Percentiles rank a stretch among this genome's conserved stretches.
phyloP scores from a whole-genome alignment of 306 rosid species.

The Medicago truncatula region DNA sequence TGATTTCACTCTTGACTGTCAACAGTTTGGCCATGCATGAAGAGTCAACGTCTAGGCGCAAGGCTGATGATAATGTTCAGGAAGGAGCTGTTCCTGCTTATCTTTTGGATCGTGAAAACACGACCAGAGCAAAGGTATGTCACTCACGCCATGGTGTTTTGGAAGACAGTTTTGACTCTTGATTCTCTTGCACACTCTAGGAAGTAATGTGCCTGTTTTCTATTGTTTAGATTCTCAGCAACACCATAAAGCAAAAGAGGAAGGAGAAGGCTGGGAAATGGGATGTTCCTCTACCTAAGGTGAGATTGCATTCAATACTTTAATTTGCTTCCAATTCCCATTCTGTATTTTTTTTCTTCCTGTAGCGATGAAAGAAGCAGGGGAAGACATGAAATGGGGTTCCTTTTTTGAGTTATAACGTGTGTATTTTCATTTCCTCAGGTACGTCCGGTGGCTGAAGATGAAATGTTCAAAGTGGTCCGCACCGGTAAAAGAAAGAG shows the following conservation, averaged over 20 bases:
- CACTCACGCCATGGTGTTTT: constrained; percentile 4
- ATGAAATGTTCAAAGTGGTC: constrained; percentile 93
- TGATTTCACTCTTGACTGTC: constrained; percentile 5
- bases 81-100: constrained; percentile 89
- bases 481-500: constrained; percentile 89
- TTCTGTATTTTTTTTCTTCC: not conserved
- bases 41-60: constrained; percentile 82
- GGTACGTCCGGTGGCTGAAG: constrained; percentile 97
- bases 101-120: constrained; percentile 89
- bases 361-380: not conserved
- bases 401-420: constrained; percentile 3
- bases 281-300: constrained; percentile 98
- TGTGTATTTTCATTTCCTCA: constrained; percentile 40
- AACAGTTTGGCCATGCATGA: constrained; percentile 89
- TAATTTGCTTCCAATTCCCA: not conserved
- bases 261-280: constrained; percentile 98
- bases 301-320: constrained; percentile 27
- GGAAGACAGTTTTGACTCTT: not conserved
- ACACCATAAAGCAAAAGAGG: constrained; percentile 93
- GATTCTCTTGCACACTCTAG: not conserved
- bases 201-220: constrained; percentile 31
- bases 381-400: not conserved
- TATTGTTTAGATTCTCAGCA: constrained; percentile 73
- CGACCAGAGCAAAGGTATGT: constrained; percentile 80
- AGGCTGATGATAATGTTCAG: constrained; percentile 84